These are phyloP conservation scores for Beauveria sp. DNA, from an alignment of 2,329 filamentous ascomycete species.

Conservation along the genomic window DNA sequence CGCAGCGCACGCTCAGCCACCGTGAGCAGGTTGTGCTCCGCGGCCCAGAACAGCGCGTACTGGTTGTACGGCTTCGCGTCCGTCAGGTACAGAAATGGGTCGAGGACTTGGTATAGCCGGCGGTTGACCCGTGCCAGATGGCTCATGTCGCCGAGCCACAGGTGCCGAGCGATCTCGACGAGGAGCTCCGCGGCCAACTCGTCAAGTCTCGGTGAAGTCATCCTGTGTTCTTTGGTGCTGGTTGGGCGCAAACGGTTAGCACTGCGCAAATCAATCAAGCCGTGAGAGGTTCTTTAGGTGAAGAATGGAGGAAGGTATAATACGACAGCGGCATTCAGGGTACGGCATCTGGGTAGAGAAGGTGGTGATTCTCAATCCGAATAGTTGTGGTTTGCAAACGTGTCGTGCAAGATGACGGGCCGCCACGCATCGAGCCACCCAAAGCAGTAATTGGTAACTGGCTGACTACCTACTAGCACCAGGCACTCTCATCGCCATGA, in stretches of 20 bases:
- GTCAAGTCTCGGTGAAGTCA: background rate
- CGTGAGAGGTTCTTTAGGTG: no score
- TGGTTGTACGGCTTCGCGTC: conserved; percentile 2
- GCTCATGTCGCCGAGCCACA: conserved; percentile 9
- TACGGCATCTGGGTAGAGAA: no score
- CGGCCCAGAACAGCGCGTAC: conserved; percentile 7
- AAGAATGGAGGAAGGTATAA: no score
- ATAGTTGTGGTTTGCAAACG: background rate
- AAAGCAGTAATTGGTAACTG: background rate
- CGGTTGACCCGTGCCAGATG: background rate
- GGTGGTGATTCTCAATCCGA: no score
- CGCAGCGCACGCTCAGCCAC: background rate
- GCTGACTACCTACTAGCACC: background rate
- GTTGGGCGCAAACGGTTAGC: no score
- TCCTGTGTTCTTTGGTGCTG: background rate
- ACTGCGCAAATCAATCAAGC: no score
- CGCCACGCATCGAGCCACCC: background rate
- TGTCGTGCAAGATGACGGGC: background rate
- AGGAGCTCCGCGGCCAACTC: background rate
- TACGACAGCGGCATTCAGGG: no score
- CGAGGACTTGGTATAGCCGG: background rate
- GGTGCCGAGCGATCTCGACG: background rate
- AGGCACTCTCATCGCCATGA: background rate
- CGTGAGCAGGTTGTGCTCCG: background rate
- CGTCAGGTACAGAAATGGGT: background rate